A percentile compares a stretch with the other conserved stretches of the same genome.
These are phyloP conservation scores for Mollisiaceae sp. DNA, from an alignment of 2,329 filamentous ascomycete species.

Conservation along the genomic window DNA sequence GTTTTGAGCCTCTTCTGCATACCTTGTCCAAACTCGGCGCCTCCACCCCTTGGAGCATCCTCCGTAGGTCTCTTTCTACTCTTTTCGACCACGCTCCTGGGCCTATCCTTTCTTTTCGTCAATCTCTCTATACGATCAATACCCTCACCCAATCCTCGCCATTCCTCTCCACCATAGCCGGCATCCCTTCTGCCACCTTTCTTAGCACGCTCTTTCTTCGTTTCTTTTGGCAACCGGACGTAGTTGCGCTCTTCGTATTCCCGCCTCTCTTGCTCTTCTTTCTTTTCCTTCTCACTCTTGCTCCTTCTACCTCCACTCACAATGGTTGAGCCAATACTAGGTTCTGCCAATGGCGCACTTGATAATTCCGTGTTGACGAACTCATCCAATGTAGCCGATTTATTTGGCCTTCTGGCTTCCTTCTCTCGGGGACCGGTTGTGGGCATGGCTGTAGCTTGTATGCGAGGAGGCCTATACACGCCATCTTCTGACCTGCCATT, in stretches of 20 bases:
- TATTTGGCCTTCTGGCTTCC: constrained; percentile 64
- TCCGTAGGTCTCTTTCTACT: constrained; percentile 82
- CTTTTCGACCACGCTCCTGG: constrained; percentile 70
- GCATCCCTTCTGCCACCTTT: constrained; percentile 53
- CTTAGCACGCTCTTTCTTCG: constrained; percentile 85
- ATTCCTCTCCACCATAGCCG: constrained; percentile 92
- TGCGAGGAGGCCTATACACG: constrained; percentile 86
- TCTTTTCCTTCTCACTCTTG: constrained; percentile 78
- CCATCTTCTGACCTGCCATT: constrained; percentile 59
- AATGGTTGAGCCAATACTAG: constrained; percentile 92
- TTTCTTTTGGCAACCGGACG: constrained; percentile 80
- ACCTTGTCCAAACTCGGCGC: constrained; percentile 71
- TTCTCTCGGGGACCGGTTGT: constrained; percentile 53
- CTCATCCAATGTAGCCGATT: constrained; percentile 88
- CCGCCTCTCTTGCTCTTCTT: constrained; percentile 76
- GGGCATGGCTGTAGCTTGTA: constrained; percentile 86
- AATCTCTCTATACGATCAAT: constrained; percentile 85
- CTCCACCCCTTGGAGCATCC: constrained; percentile 72
- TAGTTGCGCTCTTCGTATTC: constrained; percentile 95
- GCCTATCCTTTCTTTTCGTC: constrained; percentile 70
- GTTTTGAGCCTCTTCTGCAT: constrained; percentile 73
- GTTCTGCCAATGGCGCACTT: constrained; percentile 78
- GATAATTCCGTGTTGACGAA: constrained; percentile 88
- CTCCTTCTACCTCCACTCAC: constrained; percentile 76
- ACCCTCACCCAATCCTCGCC: constrained; percentile 82